Evolutionary conservation across 345 rosid genomes (phyloP).

Genomic region (Balakata baccata): DNA sequence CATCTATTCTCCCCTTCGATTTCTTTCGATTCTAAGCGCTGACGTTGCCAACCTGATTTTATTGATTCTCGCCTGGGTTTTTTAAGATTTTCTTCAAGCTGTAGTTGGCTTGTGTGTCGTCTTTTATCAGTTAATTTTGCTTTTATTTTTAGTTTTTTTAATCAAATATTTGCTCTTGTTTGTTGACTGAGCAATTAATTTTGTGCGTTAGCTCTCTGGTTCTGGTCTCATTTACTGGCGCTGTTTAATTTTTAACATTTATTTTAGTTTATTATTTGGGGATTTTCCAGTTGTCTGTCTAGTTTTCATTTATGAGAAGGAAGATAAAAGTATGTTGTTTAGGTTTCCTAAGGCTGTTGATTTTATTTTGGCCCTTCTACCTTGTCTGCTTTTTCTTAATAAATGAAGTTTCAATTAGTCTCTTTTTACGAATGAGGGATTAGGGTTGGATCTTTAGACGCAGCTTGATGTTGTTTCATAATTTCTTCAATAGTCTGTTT

Average conservation of each 20-base stretch:
- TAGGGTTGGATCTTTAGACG: not conserved
- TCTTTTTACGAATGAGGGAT: not conserved
- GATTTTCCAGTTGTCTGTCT: not conserved
- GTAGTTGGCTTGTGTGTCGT: not conserved
- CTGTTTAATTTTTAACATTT: not conserved
- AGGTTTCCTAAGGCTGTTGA: not conserved
- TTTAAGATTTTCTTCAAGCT: not conserved
- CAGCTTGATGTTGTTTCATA: not conserved
- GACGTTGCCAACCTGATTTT: not conserved
- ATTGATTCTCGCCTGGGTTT: constrained; percentile 7
- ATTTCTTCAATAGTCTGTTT: not conserved
- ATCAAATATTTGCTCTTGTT: not conserved
- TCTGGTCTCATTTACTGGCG: not conserved
- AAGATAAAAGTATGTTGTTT: not conserved
- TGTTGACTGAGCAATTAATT: not conserved
- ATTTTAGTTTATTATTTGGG: too few species aligned
- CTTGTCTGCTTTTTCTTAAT: not conserved
- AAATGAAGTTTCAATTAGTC: not conserved
- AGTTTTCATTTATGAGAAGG: not conserved
- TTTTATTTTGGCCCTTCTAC: not conserved
- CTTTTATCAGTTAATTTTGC: not conserved
- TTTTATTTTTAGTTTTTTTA: not conserved
- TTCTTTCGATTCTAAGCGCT: not conserved
- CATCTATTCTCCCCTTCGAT: not conserved
- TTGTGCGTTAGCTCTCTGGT: not conserved